Base-by-base conservation (phyloP, 2,329 filamentous ascomycete genomes). In the Scopulariopsis brevicaulis region DNA sequence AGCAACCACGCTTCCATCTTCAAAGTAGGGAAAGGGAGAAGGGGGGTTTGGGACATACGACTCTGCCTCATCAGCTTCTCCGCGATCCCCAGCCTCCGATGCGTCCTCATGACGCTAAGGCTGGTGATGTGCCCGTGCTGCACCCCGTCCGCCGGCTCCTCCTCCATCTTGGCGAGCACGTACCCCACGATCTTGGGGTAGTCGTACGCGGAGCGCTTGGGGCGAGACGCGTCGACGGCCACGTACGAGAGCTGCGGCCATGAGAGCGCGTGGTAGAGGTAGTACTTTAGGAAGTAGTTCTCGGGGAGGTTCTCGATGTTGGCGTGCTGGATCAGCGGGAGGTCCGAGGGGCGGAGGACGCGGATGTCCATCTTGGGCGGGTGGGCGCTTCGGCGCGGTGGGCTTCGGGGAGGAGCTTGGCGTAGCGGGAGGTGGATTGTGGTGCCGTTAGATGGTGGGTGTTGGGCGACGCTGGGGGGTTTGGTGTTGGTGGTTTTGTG, bases 271-370 rank as follows among this genome's bases (percentile, higher is more conserved):
- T 99, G 94, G 82, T 99, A 99, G 68, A 99, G 85, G 78, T 99
- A 99, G 81, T 99, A 99, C 82, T 99, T 99, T 75, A 96, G 89
- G 73, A 97, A 97, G 83, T 99, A 99, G 80, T 99, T 99, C 75
- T 99, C 94, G 63, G 94, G 94, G 57, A 99, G 82, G 78, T 99
- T 99, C 72, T 95, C 96, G 71, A 99, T 92, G 79, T 99, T 97
- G 70, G 93, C 93, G 73, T 95, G 91, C 77, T 99, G 94, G 70
- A 99, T 91, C 69, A 94, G 86, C 64, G 90, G 90, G 64, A 95
- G 89, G 74, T 95, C 90, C 62, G 84, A 87, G 63, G 90, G 79
- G 64, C 84, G 86, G 64, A 99, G 85, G 63, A 94, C 78, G 63
- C 93, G 87, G 74, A 99, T 96, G 76, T 95, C 90, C 90, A 95